A percentile compares a stretch with the other conserved stretches of the same genome.
These are phyloP conservation scores for Candida palmyrensis DNA, from an alignment of 805 yeast species.

Conservation along the genomic window DNA sequence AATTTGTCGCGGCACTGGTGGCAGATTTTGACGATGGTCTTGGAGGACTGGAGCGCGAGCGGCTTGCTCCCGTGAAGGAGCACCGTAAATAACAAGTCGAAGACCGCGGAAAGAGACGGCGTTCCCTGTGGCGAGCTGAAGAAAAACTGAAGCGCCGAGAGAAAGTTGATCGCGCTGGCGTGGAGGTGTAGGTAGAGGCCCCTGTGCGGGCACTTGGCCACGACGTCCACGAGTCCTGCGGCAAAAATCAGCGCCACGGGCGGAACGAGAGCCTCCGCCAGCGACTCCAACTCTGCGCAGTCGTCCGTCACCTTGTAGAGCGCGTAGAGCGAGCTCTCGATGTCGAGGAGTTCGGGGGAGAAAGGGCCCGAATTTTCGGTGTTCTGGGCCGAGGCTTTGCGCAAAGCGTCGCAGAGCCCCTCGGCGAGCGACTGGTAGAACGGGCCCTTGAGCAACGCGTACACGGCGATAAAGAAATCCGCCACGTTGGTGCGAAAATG, in stretches of 20 bases:
- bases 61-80: conserved; percentile 25
- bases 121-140: conserved; percentile 45
- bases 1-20: conserved; percentile 46
- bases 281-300: conserved; percentile 31
- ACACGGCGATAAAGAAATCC: conserved; percentile 70
- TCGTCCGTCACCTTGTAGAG: conserved; percentile 53
- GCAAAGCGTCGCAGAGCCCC: conserved; percentile 21
- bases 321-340: conserved; percentile 62
- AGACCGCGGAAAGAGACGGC: conserved; percentile 42
- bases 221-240: conserved; percentile 14
- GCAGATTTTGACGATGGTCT: conserved; percentile 56
- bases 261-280: conserved; percentile 18
- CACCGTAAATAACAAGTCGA: conserved; percentile 49
- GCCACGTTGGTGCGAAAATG: conserved; percentile 69
- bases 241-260: conserved; percentile 20
- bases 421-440: conserved; percentile 42
- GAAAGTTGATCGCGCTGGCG: conserved; percentile 49
- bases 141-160: conserved; percentile 58
- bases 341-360: conserved; percentile 31
- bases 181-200: conserved; percentile 1
- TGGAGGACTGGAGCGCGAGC: conserved; percentile 33
- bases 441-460: conserved; percentile 55
- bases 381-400: background rate
- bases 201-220: conserved; percentile 8
- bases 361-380: conserved; percentile 1